phyloP scores from a whole-genome alignment of 352 stramenopile species.

The Phytophthora tentaculata region DNA sequence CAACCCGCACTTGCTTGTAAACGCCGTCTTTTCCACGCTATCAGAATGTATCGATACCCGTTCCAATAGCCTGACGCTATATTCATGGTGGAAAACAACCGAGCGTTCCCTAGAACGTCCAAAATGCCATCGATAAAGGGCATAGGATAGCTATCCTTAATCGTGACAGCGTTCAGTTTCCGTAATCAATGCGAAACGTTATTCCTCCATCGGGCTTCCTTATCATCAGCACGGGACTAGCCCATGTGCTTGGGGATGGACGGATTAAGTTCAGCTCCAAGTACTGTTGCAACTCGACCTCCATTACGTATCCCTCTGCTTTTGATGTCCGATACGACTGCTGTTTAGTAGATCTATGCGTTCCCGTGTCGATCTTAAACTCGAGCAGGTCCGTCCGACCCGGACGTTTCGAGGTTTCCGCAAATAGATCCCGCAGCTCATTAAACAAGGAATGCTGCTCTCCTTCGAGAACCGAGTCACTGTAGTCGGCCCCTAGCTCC shows the following conservation, averaged over 20 bases:
- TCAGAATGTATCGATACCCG: background rate
- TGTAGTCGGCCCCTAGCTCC: too few relatives aligned
- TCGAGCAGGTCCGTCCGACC: background rate
- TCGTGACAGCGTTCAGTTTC: background rate
- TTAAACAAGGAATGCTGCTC: too few relatives aligned
- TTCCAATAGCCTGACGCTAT: background rate
- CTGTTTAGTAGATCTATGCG: background rate
- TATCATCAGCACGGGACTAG: background rate
- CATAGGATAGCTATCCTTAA: slow-evolving; percentile 2
- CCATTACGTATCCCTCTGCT: background rate
- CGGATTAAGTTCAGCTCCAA: background rate
- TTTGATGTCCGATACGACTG: background rate
- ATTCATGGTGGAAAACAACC: background rate
- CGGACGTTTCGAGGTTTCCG: slow-evolving; percentile 1
- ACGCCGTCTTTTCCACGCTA: background rate
- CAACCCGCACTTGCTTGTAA: background rate
- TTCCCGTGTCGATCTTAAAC: slow-evolving; percentile 3
- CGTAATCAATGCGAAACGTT: background rate
- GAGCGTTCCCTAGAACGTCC: background rate
- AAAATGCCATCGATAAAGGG: slow-evolving; percentile 1
- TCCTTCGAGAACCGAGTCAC: too few relatives aligned
- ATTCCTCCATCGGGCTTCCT: too few relatives aligned
- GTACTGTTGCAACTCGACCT: background rate
- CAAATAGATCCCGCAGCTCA: slow-evolving; percentile 4
- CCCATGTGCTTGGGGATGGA: background rate